A percentile compares a stretch with the other conserved stretches of the same genome.
Conservation (phyloP, 2,329 filamentous ascomycete genomes). For the Venturiaceae sp. region DNA sequence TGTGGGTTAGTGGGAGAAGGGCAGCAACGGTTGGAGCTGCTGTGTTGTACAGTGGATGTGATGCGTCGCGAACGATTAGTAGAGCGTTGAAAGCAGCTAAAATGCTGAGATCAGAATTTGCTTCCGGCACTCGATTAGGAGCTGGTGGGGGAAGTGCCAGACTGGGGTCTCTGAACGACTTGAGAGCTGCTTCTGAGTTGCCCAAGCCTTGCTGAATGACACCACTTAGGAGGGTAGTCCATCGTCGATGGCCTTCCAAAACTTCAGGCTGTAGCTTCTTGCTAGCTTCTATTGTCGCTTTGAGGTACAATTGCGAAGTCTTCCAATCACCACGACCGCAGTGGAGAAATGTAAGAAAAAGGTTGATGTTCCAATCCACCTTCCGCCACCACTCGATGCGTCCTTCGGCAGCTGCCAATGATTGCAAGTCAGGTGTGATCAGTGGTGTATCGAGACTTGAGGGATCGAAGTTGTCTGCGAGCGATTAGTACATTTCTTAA, state of each 20-base stretch:
- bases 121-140: constrained; percentile 13
- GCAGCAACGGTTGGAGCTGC: constrained; percentile 53
- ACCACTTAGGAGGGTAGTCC: constrained; percentile 63
- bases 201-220: constrained; percentile 70
- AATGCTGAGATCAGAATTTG: constrained; percentile 31
- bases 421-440: constrained; percentile 10
- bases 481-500: not conserved
- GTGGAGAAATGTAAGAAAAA: constrained; percentile 61
- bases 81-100: constrained; percentile 39
- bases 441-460: constrained; percentile 8
- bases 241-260: constrained; percentile 35
- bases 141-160: constrained; percentile 41
- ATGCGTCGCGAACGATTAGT: constrained; percentile 32
- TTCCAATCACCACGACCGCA: constrained; percentile 64
- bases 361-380: constrained; percentile 57
- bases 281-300: constrained; percentile 15
- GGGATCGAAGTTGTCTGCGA: constrained; percentile 12
- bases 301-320: constrained; percentile 48
- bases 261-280: constrained; percentile 13
- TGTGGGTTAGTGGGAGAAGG: constrained; percentile 57
- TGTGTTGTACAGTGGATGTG: constrained; percentile 35
- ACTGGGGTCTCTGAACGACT: constrained; percentile 52
- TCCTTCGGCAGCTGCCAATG: constrained; percentile 16
- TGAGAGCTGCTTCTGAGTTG: constrained; percentile 57
- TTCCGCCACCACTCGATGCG: constrained; percentile 55